Evolutionary conservation across 2,329 filamentous ascomycete genomes (phyloP).

Genomic region (Alternaria gansuensis): DNA sequence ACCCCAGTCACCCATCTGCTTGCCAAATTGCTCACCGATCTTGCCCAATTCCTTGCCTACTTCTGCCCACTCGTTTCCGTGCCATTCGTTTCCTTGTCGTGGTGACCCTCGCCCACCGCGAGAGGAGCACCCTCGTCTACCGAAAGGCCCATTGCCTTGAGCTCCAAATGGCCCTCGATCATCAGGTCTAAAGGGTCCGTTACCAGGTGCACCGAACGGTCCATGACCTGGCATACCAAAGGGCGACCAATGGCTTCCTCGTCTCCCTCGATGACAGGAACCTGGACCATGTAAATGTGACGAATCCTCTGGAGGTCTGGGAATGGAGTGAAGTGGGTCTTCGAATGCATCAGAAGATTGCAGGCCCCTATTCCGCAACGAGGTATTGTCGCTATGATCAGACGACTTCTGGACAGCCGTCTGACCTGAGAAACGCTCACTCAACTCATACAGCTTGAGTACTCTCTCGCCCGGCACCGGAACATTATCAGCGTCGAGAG

Average conservation of each 20-base stretch:
- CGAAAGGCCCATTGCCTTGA: conserved; percentile 14
- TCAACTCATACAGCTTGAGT: conserved; percentile 31
- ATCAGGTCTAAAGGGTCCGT: conserved; percentile 22
- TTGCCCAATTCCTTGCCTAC: conserved; percentile 22
- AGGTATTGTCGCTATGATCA: background rate
- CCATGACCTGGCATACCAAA: conserved; percentile 25
- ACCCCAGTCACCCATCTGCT: conserved; percentile 42
- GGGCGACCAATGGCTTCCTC: conserved; percentile 25
- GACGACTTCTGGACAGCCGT: background rate
- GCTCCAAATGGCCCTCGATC: conserved; percentile 17
- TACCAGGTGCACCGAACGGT: conserved; percentile 20
- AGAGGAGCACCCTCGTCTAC: conserved; percentile 7
- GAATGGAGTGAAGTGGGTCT: conserved; percentile 42
- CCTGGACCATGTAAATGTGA: conserved; percentile 1
- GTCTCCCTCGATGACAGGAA: background rate
- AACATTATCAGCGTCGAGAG: conserved; percentile 34
- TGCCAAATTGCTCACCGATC: conserved; percentile 48
- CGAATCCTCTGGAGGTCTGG: conserved; percentile 13
- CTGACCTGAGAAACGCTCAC: conserved; percentile 17
- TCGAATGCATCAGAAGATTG: conserved; percentile 14
- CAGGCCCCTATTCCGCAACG: conserved; percentile 7
- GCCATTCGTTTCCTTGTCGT: conserved; percentile 7
- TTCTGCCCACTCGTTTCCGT: conserved; percentile 21
- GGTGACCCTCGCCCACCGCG: conserved; percentile 17
- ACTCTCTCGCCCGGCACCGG: conserved; percentile 27